phyloP scores from a whole-genome alignment of 176 grass and related monocot genomes.

The Otatea glauca region DNA sequence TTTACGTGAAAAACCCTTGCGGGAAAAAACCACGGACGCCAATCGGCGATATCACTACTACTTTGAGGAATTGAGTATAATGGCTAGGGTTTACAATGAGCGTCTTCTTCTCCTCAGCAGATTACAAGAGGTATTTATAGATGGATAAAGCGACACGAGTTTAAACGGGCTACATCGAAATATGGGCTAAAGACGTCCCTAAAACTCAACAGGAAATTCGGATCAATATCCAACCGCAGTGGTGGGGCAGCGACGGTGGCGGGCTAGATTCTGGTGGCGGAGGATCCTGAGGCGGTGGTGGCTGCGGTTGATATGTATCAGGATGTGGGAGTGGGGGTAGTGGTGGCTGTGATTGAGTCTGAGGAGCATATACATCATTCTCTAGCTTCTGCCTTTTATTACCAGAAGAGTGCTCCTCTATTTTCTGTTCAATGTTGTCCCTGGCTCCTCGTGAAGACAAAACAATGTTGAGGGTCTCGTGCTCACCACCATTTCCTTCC shows the following conservation, averaged over 20 bases:
- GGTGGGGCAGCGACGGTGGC: neutral
- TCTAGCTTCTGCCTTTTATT: conserved; percentile 55
- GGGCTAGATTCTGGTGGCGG: conserved; percentile 50
- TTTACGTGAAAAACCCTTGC: no score
- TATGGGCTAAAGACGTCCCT: no score
- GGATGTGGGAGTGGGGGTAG: conserved; percentile 52
- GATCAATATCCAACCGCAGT: no score
- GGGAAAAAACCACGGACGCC: no score
- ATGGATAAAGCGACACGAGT: no score
- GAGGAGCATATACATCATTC: conserved; percentile 38
- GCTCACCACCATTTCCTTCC: conserved; percentile 43
- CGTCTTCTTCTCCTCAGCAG: no score
- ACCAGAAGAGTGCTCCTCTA: conserved; percentile 36
- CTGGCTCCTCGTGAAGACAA: conserved; percentile 58
- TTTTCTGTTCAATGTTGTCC: conserved; percentile 41
- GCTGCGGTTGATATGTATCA: conserved; percentile 51
- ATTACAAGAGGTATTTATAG: no score
- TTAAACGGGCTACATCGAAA: no score
- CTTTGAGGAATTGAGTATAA: no score
- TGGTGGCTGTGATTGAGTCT: conserved; percentile 39
- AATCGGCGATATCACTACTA: no score
- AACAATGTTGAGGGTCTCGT: conserved; percentile 39
- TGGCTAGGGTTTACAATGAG: no score
- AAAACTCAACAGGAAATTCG: no score
- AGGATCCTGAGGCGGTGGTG: conserved; percentile 54